These are phyloP conservation scores for Fomitopsis betulina DNA, from an alignment of 1,284 basidiomycete species.

Conservation along the genomic window DNA sequence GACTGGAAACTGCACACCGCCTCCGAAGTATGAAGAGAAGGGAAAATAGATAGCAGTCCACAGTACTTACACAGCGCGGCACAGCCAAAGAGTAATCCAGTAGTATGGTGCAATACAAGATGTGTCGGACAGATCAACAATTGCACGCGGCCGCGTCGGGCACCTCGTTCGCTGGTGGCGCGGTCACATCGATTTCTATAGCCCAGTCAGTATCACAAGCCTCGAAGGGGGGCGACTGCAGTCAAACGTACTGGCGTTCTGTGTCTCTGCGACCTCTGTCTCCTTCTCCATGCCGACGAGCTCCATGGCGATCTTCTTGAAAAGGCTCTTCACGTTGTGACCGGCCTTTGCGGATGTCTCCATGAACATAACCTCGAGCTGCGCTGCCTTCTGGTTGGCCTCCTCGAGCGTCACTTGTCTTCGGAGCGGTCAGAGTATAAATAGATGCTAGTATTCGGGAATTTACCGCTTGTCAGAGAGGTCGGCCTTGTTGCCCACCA, in stretches of 20 bases:
- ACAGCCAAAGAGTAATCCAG: conserved; percentile 6
- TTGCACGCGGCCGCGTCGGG: conserved; percentile 77
- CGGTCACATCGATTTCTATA: conserved; percentile 79
- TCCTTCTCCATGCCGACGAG: conserved; percentile 95
- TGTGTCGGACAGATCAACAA: conserved; percentile 40
- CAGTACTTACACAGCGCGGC: background rate
- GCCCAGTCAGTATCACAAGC: conserved; percentile 4
- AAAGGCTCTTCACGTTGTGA: conserved; percentile 98
- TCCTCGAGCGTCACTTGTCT: conserved; percentile 99
- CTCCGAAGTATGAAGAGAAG: background rate
- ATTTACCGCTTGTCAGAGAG: conserved; percentile 86
- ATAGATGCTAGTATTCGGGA: conserved; percentile 12
- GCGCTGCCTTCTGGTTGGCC: conserved; percentile 89
- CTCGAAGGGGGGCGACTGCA: background rate
- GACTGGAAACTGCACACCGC: background rate
- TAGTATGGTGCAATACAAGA: conserved; percentile 11
- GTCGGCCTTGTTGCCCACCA: conserved; percentile 99
- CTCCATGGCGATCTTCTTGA: conserved; percentile 99
- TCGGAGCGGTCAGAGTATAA: background rate
- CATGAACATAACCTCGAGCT: conserved; percentile 97
- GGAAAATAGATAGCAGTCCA: background rate
- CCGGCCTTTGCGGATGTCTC: conserved; percentile 99
- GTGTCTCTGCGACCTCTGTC: conserved; percentile 53
- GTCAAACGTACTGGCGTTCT: conserved; percentile 61
- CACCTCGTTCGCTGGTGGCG: conserved; percentile 54